Conservation (phyloP, 1,284 basidiomycete species). For the Apiotrichum sp. region DNA sequence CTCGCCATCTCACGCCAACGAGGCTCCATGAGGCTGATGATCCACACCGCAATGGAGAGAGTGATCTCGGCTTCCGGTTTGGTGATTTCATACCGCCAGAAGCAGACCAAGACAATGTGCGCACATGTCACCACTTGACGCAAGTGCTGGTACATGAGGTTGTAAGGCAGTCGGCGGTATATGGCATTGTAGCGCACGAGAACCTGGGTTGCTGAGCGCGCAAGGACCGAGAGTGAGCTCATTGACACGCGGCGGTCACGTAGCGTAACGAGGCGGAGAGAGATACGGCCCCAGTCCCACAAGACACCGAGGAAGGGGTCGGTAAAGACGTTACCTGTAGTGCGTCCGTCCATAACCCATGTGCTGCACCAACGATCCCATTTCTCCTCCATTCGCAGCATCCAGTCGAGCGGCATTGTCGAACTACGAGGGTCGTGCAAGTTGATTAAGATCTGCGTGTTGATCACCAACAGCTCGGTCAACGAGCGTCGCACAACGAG, state of each 20-base stretch:
- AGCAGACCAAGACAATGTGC: constrained; percentile 19
- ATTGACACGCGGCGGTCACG: constrained; percentile 14
- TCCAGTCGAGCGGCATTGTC: constrained; percentile 9
- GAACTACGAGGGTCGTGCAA: constrained; percentile 12
- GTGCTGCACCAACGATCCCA: constrained; percentile 13
- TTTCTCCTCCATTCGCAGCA: constrained; percentile 13
- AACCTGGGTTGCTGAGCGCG: constrained; percentile 17
- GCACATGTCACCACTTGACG: constrained; percentile 17
- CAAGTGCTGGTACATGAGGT: constrained; percentile 17
- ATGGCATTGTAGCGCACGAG: constrained; percentile 12
- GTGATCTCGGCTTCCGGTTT: constrained; percentile 17
- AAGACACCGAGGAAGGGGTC: constrained; percentile 12
- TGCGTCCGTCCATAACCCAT: constrained; percentile 12
- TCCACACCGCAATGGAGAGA: constrained; percentile 13
- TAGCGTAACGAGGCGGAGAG: constrained; percentile 9
- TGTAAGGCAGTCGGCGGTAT: constrained; percentile 12
- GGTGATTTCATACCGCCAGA: constrained; percentile 17
- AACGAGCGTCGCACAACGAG: constrained; percentile 13
- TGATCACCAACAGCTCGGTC: constrained; percentile 16
- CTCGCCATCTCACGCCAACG: constrained; percentile 11
- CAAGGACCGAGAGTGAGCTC: constrained; percentile 15
- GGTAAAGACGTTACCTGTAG: constrained; percentile 7
- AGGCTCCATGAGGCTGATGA: constrained; percentile 14
- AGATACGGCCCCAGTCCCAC: constrained; percentile 20
- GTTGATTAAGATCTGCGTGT: constrained; percentile 17